These are phyloP conservation scores for Lachnellula cervina DNA, from an alignment of 2,329 filamentous ascomycete genomes.

Conservation along the genomic window DNA sequence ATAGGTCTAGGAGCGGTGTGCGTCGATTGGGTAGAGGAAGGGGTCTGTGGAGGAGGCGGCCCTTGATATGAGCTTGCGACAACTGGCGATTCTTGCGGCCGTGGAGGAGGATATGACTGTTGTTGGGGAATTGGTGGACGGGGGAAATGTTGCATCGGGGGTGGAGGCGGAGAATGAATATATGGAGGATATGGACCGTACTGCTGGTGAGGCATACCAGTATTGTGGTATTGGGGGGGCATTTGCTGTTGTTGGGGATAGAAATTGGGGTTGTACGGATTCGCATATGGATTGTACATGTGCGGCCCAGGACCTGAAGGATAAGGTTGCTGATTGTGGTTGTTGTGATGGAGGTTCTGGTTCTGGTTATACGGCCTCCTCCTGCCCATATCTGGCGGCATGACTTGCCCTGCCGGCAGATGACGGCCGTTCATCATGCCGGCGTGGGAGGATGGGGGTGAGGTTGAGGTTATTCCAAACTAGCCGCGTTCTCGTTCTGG, in stretches of 20 bases:
- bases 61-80: constrained; percentile 53
- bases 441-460: constrained; percentile 46
- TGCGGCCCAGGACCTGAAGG: constrained; percentile 29
- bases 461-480: constrained; percentile 16
- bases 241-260: constrained; percentile 53
- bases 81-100: constrained; percentile 48
- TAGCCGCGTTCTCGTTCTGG: constrained; percentile 22
- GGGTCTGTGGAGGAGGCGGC: constrained; percentile 37
- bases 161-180: constrained; percentile 44
- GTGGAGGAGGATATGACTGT: constrained; percentile 36
- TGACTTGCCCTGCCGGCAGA: constrained; percentile 70
- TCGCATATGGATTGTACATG: constrained; percentile 48
- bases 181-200: constrained; percentile 42
- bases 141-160: constrained; percentile 49
- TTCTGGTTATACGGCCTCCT: constrained; percentile 30
- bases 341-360: constrained; percentile 34
- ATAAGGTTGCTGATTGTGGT: constrained; percentile 41
- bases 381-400: constrained; percentile 31
- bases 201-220: constrained; percentile 41
- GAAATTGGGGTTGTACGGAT: constrained; percentile 46
- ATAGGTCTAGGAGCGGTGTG: constrained; percentile 31
- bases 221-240: constrained; percentile 54
- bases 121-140: constrained; percentile 36
- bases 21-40: constrained; percentile 32
- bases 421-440: constrained; percentile 73